phyloP scores from a whole-genome alignment of 108 stramenopile species.

The Seminavis robusta region DNA sequence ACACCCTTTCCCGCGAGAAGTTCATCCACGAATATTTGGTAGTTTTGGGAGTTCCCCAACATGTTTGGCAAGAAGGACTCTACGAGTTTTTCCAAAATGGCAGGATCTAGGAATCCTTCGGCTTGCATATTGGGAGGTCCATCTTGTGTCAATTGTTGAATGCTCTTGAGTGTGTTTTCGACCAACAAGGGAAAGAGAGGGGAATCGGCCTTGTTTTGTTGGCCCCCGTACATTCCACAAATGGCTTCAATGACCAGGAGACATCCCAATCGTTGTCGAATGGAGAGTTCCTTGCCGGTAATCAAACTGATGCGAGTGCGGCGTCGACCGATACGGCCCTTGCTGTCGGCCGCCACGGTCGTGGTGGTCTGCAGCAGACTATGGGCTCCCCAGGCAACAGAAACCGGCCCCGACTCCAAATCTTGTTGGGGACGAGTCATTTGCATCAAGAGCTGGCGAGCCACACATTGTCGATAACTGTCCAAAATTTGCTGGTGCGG shows the following conservation, averaged over 20 bases:
- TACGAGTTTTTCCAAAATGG: conserved; percentile 25
- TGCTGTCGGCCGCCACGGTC: neutral
- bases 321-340: neutral
- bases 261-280: conserved; percentile 24
- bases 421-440: no score
- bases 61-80: conserved; percentile 31
- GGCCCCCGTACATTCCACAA: conserved; percentile 3
- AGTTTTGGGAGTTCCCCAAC: conserved; percentile 19
- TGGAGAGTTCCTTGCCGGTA: neutral
- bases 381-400: neutral
- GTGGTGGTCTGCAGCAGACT: neutral
- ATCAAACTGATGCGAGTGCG: neutral
- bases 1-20: neutral
- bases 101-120: conserved; percentile 11
- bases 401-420: neutral
- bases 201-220: conserved; percentile 21
- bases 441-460: no score
- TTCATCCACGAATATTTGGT: conserved; percentile 5
- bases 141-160: conserved; percentile 18
- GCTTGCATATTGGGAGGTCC: neutral
- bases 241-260: conserved; percentile 33
- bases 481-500: no score
- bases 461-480: no score
- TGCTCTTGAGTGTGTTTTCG: conserved; percentile 20
- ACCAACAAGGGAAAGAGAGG: conserved; percentile 45